Evolutionary conservation across 495 filamentous ascomycete genomes (phyloP).

Genomic region (Penicillium paxilli): DNA sequence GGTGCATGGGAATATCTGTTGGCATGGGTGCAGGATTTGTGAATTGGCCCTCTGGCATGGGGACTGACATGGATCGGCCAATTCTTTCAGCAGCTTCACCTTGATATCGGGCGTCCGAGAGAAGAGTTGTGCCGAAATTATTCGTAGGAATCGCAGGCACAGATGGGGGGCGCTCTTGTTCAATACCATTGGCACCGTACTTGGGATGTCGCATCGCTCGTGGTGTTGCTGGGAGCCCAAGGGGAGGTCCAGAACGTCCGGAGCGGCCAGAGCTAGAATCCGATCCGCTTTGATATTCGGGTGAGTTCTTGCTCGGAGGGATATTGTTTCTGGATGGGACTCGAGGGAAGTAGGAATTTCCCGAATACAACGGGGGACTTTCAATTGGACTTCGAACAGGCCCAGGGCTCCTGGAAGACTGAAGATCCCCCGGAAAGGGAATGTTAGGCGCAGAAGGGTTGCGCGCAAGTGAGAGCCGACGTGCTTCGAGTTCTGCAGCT

Average conservation of each 20-base stretch:
- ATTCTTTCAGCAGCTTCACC: conserved; percentile 56
- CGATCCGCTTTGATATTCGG: conserved; percentile 45
- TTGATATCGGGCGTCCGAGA: conserved; percentile 66
- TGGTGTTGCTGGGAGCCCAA: conserved; percentile 82
- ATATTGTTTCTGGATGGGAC: conserved; percentile 35
- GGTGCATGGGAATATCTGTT: conserved; percentile 53
- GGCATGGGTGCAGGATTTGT: conserved; percentile 33
- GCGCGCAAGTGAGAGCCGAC: conserved; percentile 76
- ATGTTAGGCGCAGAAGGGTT: conserved; percentile 78
- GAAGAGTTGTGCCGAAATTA: conserved; percentile 38
- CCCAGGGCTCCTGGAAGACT: conserved; percentile 28
- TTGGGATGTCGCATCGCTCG: conserved; percentile 80
- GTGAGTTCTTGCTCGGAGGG: conserved; percentile 44
- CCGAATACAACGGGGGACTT: conserved; percentile 31
- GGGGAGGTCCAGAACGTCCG: conserved; percentile 36
- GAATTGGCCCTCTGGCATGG: conserved; percentile 57
- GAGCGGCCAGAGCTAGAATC: conserved; percentile 44
- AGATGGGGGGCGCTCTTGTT: conserved; percentile 56
- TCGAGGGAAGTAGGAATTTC: conserved; percentile 45
- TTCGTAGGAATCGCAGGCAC: conserved; percentile 65
- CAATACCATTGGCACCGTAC: conserved; percentile 55
- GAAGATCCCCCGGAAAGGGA: conserved; percentile 69
- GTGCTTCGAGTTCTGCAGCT: conserved; percentile 82
- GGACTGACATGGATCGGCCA: conserved; percentile 71
- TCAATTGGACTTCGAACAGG: conserved; percentile 33